Evolutionary conservation across 23 red algal genomes (phyloP).

Genomic region (Pyropia yezoensis): DNA sequence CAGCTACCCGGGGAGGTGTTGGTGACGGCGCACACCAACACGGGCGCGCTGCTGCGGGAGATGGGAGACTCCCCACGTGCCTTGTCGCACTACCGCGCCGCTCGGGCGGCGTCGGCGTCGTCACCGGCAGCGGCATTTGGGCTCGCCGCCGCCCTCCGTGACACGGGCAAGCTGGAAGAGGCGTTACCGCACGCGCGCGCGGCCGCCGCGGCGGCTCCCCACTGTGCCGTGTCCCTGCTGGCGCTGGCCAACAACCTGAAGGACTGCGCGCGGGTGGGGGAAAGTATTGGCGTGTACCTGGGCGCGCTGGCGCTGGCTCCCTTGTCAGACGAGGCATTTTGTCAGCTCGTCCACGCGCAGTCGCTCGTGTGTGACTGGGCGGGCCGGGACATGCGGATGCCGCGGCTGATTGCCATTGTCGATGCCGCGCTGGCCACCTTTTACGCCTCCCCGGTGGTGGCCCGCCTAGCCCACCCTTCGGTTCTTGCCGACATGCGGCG

Average conservation of each 20-base stretch:
- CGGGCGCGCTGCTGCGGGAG: constrained; percentile 43
- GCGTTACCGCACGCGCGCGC: constrained; percentile 26
- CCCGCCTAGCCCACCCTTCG: too few relatives aligned
- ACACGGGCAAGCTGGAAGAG: constrained; percentile 54
- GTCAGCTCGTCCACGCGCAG: constrained; percentile 55
- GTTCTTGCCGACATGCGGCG: too few relatives aligned
- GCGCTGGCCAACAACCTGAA: constrained; percentile 59
- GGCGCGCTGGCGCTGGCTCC: constrained; percentile 33
- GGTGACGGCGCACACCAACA: constrained; percentile 38
- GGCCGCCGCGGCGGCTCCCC: constrained; percentile 30
- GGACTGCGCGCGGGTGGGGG: constrained; percentile 41
- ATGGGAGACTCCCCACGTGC: constrained; percentile 46
- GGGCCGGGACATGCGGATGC: too few relatives aligned
- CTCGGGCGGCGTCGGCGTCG: constrained; percentile 25
- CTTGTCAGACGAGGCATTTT: constrained; percentile 42
- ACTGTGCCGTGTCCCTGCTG: constrained; percentile 40
- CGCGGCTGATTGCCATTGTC: too few relatives aligned
- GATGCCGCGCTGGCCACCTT: too few relatives aligned
- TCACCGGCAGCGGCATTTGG: constrained; percentile 43
- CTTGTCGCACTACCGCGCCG: constrained; percentile 40
- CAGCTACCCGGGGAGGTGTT: too few relatives aligned
- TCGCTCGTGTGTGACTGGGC: constrained; percentile 57
- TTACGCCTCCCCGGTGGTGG: too few relatives aligned
- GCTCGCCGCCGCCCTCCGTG: constrained; percentile 41
- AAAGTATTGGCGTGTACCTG: constrained; percentile 33